Percentiles rank a stretch among this genome's conserved stretches.
phyloP scores from a whole-genome alignment of 2,329 filamentous ascomycete species.

The Aureobasidium vineae region DNA sequence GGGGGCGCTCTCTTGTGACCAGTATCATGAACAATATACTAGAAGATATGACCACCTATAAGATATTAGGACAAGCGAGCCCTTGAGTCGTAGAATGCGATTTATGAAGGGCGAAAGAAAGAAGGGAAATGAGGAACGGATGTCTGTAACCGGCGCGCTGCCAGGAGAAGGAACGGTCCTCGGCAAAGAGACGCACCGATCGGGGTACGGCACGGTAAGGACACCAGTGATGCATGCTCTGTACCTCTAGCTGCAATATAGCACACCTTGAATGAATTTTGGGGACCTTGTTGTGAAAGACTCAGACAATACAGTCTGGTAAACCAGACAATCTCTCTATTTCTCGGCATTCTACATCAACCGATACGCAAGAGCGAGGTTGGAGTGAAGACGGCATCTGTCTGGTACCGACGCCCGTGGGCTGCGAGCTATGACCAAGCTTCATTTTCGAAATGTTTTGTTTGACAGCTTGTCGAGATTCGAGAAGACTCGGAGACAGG shows the following conservation, averaged over 20 bases:
- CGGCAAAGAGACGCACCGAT: neutral
- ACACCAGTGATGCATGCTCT: neutral
- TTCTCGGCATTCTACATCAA: neutral
- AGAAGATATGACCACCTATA: neutral
- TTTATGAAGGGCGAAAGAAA: neutral
- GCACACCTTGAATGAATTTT: neutral
- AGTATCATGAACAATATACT: neutral
- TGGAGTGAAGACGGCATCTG: neutral
- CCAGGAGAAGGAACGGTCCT: constrained; percentile 19
- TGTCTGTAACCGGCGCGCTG: constrained; percentile 2
- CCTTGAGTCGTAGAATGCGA: neutral
- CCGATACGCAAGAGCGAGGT: constrained; percentile 1
- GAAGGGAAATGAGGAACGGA: constrained; percentile 9
- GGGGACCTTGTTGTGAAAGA: neutral
- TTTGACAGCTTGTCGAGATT: constrained; percentile 21
- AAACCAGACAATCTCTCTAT: neutral
- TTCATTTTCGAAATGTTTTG: constrained; percentile 25
- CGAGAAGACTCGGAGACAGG: constrained; percentile 20
- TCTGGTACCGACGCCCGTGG: constrained; percentile 14
- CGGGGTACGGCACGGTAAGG: neutral
- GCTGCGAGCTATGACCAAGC: constrained; percentile 16
- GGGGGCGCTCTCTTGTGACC: neutral
- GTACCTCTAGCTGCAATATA: neutral
- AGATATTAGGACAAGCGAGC: neutral
- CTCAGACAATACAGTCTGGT: neutral